phyloP scores from a whole-genome alignment of 1,139 yeast genomes.

The Geotrichum citri-aurantii region DNA sequence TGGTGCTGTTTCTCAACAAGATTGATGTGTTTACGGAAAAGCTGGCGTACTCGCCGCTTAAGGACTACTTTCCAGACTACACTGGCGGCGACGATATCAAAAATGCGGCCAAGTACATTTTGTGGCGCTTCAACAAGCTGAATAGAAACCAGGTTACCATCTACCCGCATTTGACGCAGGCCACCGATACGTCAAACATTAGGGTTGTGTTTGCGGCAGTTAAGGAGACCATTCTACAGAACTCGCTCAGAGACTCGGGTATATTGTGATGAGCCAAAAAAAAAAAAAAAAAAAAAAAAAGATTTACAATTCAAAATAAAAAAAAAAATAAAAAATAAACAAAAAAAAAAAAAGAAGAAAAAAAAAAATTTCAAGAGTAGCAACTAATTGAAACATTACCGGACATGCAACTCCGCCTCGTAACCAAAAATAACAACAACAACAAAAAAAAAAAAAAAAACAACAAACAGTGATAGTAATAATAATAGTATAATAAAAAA shows the following conservation, averaged over 20 bases:
- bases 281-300: not conserved
- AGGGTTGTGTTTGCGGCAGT: constrained; percentile 87
- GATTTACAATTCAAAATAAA: not conserved
- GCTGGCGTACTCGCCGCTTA: constrained; percentile 73
- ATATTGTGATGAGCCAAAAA: constrained; percentile 42
- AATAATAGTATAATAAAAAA: no score
- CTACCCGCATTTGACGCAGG: constrained; percentile 90
- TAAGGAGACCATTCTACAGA: constrained; percentile 81
- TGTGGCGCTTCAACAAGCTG: constrained; percentile 84
- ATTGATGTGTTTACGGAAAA: constrained; percentile 87
- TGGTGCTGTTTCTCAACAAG: constrained; percentile 80
- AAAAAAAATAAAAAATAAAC: not conserved
- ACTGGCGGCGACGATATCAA: constrained; percentile 83
- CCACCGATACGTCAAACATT: constrained; percentile 87
- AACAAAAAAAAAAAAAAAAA: not conserved
- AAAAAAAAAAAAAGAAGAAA: not conserved
- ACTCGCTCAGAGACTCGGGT: constrained; percentile 80
- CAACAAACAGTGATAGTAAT: not conserved
- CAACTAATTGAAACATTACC: no score
- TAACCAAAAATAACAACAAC: no score
- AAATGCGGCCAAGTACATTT: constrained; percentile 89
- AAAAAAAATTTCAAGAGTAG: not conserved
- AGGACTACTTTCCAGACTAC: constrained; percentile 81
- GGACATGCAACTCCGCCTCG: no score
- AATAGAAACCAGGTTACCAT: constrained; percentile 77